Conservation (phyloP, 2,329 filamentous ascomycete species). For the Venturia asperata region DNA sequence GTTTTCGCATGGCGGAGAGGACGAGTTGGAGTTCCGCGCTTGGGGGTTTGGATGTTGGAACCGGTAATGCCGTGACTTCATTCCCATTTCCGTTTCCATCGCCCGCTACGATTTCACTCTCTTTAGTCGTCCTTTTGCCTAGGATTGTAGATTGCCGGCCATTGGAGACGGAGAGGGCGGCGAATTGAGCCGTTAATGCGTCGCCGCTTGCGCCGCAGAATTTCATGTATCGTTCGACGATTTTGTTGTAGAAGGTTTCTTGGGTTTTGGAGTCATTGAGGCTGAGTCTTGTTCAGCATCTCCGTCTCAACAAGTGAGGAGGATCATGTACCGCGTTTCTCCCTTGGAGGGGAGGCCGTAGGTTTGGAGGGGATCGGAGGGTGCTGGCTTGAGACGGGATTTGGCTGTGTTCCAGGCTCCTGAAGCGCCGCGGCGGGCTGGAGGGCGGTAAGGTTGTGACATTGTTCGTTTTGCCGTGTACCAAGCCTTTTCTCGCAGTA, state of each 20-base stretch:
- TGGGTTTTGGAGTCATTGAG: slow-evolving; percentile 63
- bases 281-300: slow-evolving; percentile 25
- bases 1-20: slow-evolving; percentile 78
- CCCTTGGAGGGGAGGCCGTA: slow-evolving; percentile 88
- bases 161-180: slow-evolving; percentile 45
- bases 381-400: slow-evolving; percentile 38
- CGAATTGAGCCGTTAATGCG: slow-evolving; percentile 66
- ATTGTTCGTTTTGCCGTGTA: slow-evolving; percentile 24
- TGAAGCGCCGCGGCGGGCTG: slow-evolving; percentile 35
- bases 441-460: slow-evolving; percentile 22
- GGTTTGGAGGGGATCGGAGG: slow-evolving; percentile 68
- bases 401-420: slow-evolving; percentile 46
- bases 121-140: background rate
- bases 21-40: slow-evolving; percentile 64
- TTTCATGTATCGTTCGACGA: slow-evolving; percentile 80
- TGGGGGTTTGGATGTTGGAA: slow-evolving; percentile 23
- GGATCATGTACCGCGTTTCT: slow-evolving; percentile 61
- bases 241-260: slow-evolving; percentile 78
- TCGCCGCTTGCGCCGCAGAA: slow-evolving; percentile 73
- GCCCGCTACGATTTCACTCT: background rate
- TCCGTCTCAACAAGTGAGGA: slow-evolving; percentile 20
- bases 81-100: background rate
- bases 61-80: slow-evolving; percentile 19
- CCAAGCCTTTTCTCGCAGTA: background rate
- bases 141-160: slow-evolving; percentile 22